A percentile compares a stretch with the other conserved stretches of the same genome.
Conservation (phyloP, 2,329 filamentous ascomycete species). For the Colletotrichum graminicola region DNA sequence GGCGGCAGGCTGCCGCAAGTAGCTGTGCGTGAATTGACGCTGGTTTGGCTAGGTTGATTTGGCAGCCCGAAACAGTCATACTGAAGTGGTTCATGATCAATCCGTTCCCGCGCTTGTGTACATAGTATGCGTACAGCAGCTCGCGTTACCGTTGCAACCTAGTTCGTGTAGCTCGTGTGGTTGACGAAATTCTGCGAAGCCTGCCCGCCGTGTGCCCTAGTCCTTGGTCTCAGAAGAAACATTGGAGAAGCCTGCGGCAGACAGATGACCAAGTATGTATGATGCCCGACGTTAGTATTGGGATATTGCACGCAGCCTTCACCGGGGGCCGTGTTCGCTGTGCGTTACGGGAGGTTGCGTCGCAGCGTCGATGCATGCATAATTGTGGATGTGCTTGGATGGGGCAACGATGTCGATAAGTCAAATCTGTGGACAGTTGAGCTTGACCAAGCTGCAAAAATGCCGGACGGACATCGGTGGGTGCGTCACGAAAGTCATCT, state of each 20-base stretch:
- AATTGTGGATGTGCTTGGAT: not conserved
- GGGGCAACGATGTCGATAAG: not conserved
- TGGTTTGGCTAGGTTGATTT: not conserved
- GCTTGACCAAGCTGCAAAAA: not conserved
- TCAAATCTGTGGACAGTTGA: not conserved
- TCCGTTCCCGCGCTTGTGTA: not conserved
- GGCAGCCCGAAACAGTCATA: not conserved
- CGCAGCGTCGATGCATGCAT: constrained; percentile 2
- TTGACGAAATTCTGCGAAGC: not conserved
- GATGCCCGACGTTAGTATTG: not conserved
- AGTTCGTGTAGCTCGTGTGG: not conserved
- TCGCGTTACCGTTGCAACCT: not conserved
- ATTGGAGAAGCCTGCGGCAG: too few relatives aligned
- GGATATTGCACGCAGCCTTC: not conserved
- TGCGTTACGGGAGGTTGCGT: not conserved
- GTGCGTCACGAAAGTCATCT: not conserved
- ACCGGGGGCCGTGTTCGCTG: not conserved
- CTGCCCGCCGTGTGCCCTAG: not conserved
- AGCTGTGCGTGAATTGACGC: not conserved
- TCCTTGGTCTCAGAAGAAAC: not conserved
- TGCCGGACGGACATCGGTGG: not conserved
- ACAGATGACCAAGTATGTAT: not conserved
- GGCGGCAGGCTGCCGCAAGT: constrained; percentile 21
- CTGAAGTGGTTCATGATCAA: not conserved
- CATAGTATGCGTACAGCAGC: not conserved